phyloP scores from a whole-genome alignment of 306 rosid genomes.

The Delonix regia region DNA sequence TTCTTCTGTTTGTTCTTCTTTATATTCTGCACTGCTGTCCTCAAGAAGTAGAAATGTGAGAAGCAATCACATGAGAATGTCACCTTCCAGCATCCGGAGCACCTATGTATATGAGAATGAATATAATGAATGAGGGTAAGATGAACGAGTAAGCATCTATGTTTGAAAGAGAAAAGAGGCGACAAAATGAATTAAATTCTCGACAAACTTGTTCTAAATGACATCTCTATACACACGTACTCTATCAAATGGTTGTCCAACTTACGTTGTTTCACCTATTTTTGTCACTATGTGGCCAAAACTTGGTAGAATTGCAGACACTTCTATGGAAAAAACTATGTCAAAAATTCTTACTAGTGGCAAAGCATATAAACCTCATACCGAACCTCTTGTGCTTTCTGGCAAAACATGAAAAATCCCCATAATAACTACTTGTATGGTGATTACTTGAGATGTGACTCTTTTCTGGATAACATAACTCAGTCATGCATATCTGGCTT shows the following conservation, averaged over 20 bases:
- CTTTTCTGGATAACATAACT: background rate
- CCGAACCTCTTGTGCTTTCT: background rate
- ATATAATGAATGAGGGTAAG: conserved; percentile 6
- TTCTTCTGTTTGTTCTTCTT: conserved; percentile 15
- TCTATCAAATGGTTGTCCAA: background rate
- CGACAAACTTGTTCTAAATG: background rate
- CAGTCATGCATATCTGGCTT: background rate
- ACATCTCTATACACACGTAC: background rate
- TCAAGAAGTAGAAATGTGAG: conserved; percentile 16
- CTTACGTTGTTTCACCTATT: background rate
- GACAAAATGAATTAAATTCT: background rate
- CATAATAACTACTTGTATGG: background rate
- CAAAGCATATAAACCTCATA: background rate
- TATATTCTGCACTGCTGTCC: conserved; percentile 5
- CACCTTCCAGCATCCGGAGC: conserved; percentile 91
- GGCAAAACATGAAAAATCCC: background rate
- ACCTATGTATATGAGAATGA: conserved; percentile 50
- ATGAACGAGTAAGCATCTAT: background rate
- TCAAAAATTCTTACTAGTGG: background rate
- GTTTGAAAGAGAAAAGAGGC: background rate
- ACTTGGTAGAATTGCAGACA: background rate
- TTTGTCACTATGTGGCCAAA: background rate
- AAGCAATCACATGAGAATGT: conserved; percentile 50
- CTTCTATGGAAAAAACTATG: background rate
- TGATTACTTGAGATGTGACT: background rate